Evolutionary conservation across 345 rosid genomes (phyloP), one percentile per base, ranked within the genome.

Genomic region (Physaria fendleri): DNA sequence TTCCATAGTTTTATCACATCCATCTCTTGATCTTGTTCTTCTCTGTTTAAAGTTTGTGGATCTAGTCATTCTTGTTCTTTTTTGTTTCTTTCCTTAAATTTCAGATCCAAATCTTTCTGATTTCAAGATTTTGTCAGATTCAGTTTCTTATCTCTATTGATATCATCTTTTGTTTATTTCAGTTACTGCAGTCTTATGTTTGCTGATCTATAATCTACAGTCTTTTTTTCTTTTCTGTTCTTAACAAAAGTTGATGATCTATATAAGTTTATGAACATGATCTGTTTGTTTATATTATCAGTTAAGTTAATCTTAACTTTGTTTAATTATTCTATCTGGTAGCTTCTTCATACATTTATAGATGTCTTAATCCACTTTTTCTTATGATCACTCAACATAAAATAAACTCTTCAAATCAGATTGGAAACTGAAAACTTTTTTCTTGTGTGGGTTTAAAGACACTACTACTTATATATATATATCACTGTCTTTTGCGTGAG

Each of bases 321-420:
- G 58, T 13, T 62, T 44, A 54, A 15, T 60, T 16, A 3, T 17
- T 62, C 3, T 48, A 6, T 35, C 20, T 35, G 59, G 13, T 64
- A 17, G 40, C 45, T 44, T 52, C 42, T 68, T 60, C 35, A 37
- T 34, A 20, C 2, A 35, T n/a, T 28, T 12, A 35, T 42, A 24
- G 33, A 40, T 71, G 69, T 56, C 52, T 55, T 53, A 41, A 2
- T 41, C 50, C 39, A 17, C 52, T 9, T 47, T 56, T 5, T 21
- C 17, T 49, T 51, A 20, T 47, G 34, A 64, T 64, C 35, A 47
- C 29, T 51, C 35, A 59, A 65, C 75, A 71, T 65, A 58, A 59
- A 64, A 71, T 65, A 64, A 71, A n/a, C 75, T 44, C 38, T 29
- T 6, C 40, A 8, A 40, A 71, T 64, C 25, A 56, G 60, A 62